These are phyloP conservation scores for Globisporangium heterothallicum DNA, from an alignment of 352 stramenopile genomes.

Conservation along the genomic window DNA sequence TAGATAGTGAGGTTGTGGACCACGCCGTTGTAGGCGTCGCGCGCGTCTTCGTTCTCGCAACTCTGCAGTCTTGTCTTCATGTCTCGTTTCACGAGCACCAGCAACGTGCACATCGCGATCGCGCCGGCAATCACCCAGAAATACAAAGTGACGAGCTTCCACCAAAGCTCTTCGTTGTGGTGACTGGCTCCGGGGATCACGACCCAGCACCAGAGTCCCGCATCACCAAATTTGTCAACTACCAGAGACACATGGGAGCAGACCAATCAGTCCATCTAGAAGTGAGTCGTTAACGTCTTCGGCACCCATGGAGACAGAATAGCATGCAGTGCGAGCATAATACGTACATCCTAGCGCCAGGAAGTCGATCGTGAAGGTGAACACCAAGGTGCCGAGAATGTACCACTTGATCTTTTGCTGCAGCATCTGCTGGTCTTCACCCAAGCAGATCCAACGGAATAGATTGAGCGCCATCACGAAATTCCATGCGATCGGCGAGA, in stretches of 20 bases:
- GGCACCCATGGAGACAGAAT: no score
- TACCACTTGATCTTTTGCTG: constrained; percentile 84
- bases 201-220: constrained; percentile 76
- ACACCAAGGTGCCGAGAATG: constrained; percentile 49
- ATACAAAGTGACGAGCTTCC: constrained; percentile 71
- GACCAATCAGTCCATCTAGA: no score
- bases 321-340: no score
- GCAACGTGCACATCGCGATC: constrained; percentile 45
- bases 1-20: constrained; percentile 83
- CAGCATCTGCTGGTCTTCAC: constrained; percentile 79
- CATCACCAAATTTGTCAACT: constrained; percentile 66
- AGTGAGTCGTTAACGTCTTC: no score
- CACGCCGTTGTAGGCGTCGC: constrained; percentile 71
- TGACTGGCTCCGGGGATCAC: constrained; percentile 32
- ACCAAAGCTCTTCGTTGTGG: constrained; percentile 48
- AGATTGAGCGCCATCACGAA: constrained; percentile 82
- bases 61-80: constrained; percentile 66
- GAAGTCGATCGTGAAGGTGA: constrained; percentile 54
- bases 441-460: constrained; percentile 78
- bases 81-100: constrained; percentile 77
- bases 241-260: no score
- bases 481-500: constrained; percentile 76
- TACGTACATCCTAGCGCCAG: constrained; percentile 34
- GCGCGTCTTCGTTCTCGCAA: constrained; percentile 71
- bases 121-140: constrained; percentile 67